These are phyloP conservation scores for Poteriospumella lacustris DNA, from an alignment of 108 stramenopile genomes.

Conservation along the genomic window DNA sequence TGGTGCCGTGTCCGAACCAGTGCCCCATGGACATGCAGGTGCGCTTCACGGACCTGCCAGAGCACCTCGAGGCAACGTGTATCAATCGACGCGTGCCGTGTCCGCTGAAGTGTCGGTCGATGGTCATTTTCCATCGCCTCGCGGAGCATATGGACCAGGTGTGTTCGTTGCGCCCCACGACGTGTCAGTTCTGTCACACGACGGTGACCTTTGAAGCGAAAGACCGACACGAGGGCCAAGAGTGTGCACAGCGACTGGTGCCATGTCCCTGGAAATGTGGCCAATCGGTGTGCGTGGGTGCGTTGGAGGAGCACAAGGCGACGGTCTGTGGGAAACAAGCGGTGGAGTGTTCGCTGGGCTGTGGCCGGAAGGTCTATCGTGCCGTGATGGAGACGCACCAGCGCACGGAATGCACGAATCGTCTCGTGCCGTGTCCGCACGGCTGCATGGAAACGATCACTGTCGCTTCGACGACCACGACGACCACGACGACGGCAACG, in stretches of 20 bases:
- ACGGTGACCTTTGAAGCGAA: background rate
- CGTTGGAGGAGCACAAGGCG: background rate
- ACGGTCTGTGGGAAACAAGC: background rate
- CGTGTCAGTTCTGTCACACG: background rate
- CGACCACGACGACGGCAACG: background rate
- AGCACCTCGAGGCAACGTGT: background rate
- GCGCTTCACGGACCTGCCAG: background rate
- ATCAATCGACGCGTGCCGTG: constrained; percentile 24
- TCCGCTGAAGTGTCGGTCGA: constrained; percentile 1
- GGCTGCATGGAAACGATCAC: background rate
- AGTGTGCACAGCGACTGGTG: background rate
- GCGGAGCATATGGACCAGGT: constrained; percentile 2
- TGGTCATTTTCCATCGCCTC: background rate
- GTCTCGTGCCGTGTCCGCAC: background rate
- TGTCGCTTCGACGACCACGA: background rate
- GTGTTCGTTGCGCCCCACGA: background rate
- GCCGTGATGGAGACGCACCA: background rate
- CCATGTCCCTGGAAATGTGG: constrained; percentile 13
- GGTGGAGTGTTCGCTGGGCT: background rate
- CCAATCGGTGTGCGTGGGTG: background rate
- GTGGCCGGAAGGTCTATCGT: background rate
- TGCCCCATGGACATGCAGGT: too few relatives aligned
- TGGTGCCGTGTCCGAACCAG: background rate
- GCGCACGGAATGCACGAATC: background rate
- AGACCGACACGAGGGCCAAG: background rate